phyloP scores from a whole-genome alignment of 1,284 basidiomycete genomes.

The Tilletia caries region DNA sequence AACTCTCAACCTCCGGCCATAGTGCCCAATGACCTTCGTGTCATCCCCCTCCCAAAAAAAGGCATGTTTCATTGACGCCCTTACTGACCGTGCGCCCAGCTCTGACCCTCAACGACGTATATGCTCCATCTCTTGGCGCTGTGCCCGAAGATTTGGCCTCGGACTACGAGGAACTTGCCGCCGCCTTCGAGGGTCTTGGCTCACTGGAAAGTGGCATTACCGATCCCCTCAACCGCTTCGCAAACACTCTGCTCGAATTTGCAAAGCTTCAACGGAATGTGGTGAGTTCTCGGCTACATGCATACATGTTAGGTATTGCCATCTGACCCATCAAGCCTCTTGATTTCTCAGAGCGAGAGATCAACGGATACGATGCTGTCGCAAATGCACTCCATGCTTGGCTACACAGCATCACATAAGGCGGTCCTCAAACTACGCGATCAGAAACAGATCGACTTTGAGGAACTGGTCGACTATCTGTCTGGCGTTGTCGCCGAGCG shows the following conservation, averaged over 20 bases:
- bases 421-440: conserved; percentile 89
- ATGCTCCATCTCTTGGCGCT: conserved; percentile 38
- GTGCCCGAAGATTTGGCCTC: conserved; percentile 63
- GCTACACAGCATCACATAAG: conserved; percentile 83
- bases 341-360: conserved; percentile 27
- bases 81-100: conserved; percentile 31
- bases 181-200: conserved; percentile 89
- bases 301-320: not conserved
- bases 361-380: conserved; percentile 67
- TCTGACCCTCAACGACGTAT: conserved; percentile 41
- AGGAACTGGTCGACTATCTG: conserved; percentile 92
- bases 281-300: conserved; percentile 22
- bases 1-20: too few species aligned
- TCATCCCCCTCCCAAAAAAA: not conserved
- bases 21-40: too few species aligned
- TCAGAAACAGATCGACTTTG: conserved; percentile 97
- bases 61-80: not conserved
- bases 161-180: conserved; percentile 95
- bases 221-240: conserved; percentile 90
- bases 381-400: conserved; percentile 81
- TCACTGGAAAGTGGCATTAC: conserved; percentile 98
- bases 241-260: conserved; percentile 83
- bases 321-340: not conserved
- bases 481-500: conserved; percentile 85
- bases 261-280: conserved; percentile 37